Evolutionary conservation across 345 rosid genomes (phyloP).

Genomic region (Salix brachista): DNA sequence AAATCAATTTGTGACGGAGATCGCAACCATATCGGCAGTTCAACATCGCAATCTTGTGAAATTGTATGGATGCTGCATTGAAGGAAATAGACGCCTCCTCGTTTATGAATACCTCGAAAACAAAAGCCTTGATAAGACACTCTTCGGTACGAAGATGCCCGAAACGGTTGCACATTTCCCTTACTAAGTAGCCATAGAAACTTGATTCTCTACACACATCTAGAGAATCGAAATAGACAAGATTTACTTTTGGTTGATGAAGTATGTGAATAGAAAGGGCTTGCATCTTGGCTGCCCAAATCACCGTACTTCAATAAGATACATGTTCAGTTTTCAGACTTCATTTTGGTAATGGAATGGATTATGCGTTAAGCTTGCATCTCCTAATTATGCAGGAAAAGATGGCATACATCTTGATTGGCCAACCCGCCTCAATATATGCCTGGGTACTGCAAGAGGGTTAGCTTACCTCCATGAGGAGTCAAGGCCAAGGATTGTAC

Average conservation of each 20-base stretch:
- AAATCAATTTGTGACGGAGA: slow-evolving; percentile 32
- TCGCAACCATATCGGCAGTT: slow-evolving; percentile 42
- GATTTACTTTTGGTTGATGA: not conserved
- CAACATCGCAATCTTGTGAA: slow-evolving; percentile 42
- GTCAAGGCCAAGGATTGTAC: slow-evolving; percentile 39
- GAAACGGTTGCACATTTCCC: not conserved
- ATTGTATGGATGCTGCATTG: slow-evolving; percentile 19
- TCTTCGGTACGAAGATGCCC: slow-evolving; percentile 8
- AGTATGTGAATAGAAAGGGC: not conserved
- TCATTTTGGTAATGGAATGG: not conserved
- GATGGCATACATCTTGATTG: slow-evolving; percentile 4
- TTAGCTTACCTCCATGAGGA: slow-evolving; percentile 39
- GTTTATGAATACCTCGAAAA: slow-evolving; percentile 23
- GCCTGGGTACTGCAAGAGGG: slow-evolving; percentile 25
- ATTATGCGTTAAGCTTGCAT: not conserved
- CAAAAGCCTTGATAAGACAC: slow-evolving; percentile 15
- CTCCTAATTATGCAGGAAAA: not conserved
- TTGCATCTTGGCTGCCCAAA: slow-evolving; percentile 20
- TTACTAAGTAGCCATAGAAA: not conserved
- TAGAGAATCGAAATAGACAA: not conserved
- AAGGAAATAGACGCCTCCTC: slow-evolving; percentile 19
- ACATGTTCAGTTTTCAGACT: slow-evolving; percentile 24
- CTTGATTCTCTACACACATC: not conserved
- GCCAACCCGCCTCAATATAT: slow-evolving; percentile 34
- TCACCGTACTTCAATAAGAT: slow-evolving; percentile 11